These are phyloP conservation scores for Wickerhamomyces hampshirensis DNA, from an alignment of 805 yeast species.

Conservation along the genomic window DNA sequence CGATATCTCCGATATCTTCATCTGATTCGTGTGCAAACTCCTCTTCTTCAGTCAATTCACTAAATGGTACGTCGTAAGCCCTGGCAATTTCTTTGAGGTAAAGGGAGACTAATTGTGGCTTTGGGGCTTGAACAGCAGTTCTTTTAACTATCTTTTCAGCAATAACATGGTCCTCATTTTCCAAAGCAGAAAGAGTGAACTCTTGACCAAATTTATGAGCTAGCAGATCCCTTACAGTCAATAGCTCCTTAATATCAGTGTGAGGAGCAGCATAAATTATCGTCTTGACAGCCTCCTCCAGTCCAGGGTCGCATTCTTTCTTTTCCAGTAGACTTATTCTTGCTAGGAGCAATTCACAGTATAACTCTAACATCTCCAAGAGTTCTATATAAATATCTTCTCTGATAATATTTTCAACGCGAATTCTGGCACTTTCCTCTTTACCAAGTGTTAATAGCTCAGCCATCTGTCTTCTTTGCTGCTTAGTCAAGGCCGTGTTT, in stretches of 20 bases:
- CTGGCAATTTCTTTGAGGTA: conserved; percentile 77
- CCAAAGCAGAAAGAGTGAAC: conserved; percentile 44
- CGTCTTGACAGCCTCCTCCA: conserved; percentile 65
- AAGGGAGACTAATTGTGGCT: conserved; percentile 55
- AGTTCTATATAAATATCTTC: conserved; percentile 79
- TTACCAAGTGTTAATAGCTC: conserved; percentile 65
- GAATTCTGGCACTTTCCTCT: conserved; percentile 74
- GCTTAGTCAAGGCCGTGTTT: conserved; percentile 68
- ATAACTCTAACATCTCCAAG: conserved; percentile 72
- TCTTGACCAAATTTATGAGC: conserved; percentile 63
- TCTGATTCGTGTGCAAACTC: conserved; percentile 17
- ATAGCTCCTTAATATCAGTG: conserved; percentile 72
- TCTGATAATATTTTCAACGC: conserved; percentile 79
- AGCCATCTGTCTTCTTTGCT: conserved; percentile 65
- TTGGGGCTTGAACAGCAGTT: conserved; percentile 65
- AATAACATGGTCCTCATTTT: conserved; percentile 45
- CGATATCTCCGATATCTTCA: conserved; percentile 1
- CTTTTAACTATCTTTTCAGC: conserved; percentile 64
- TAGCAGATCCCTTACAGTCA: conserved; percentile 55
- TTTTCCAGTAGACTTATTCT: conserved; percentile 55
- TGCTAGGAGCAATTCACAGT: conserved; percentile 77
- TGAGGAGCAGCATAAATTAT: conserved; percentile 65
- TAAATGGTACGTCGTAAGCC: conserved; percentile 72
- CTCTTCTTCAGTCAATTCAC: conserved; percentile 38
- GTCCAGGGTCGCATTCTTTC: conserved; percentile 25